These are phyloP conservation scores for Sporothrix pallida DNA, from an alignment of 2,329 filamentous ascomycete species.

Conservation along the genomic window DNA sequence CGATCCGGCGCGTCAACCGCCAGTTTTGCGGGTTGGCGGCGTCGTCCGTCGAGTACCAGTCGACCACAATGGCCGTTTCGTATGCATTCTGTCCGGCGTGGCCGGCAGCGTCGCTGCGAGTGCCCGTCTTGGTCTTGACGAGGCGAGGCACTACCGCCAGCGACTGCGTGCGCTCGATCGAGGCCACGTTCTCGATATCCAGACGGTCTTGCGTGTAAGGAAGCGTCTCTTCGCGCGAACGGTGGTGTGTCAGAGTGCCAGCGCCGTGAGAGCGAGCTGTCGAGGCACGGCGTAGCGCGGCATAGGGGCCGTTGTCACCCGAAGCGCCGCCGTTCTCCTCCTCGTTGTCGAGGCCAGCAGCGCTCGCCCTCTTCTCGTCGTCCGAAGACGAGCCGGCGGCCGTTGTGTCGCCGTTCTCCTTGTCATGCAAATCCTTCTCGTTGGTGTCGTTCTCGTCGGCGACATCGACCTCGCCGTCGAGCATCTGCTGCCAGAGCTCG, in stretches of 20 bases:
- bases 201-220: constrained; percentile 40
- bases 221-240: constrained; percentile 41
- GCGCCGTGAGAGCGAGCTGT: constrained; percentile 15
- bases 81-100: background rate
- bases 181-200: constrained; percentile 39
- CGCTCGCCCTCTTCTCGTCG: constrained; percentile 37
- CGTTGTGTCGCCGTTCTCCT: background rate
- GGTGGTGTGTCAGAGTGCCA: constrained; percentile 34
- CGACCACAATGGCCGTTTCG: constrained; percentile 43
- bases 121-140: constrained; percentile 23
- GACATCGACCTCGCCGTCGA: constrained; percentile 72
- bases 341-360: background rate
- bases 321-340: constrained; percentile 27
- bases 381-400: constrained; percentile 29
- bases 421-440: background rate
- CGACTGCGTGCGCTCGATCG: constrained; percentile 41
- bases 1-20: constrained; percentile 47
- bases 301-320: constrained; percentile 37
- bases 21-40: constrained; percentile 59
- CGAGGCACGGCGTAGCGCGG: constrained; percentile 27
- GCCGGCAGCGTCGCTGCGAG: background rate
- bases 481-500: constrained; percentile 68
- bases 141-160: constrained; percentile 42
- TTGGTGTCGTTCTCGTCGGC: constrained; percentile 59
- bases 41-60: constrained; percentile 56